A percentile compares a stretch with the other conserved stretches of the same genome.
phyloP scores from a whole-genome alignment of 1,284 basidiomycete species.

The Chondrostereum purpureum region DNA sequence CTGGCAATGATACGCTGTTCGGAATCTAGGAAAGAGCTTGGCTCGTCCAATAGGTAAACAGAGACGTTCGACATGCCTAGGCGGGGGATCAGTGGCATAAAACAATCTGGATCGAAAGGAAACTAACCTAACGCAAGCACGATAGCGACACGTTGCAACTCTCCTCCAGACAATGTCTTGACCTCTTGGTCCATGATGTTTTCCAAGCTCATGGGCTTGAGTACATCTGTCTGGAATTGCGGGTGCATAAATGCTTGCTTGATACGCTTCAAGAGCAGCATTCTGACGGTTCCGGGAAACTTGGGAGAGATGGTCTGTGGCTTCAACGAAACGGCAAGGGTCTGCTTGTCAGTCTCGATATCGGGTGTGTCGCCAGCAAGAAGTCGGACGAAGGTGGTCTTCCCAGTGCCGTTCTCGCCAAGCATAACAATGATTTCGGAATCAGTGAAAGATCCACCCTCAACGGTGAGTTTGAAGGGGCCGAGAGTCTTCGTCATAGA shows the following conservation, averaged over 20 bases:
- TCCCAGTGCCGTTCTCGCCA: slow-evolving; percentile 96
- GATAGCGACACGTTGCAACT: slow-evolving; percentile 93
- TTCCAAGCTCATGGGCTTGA: slow-evolving; percentile 94
- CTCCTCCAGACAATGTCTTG: slow-evolving; percentile 93
- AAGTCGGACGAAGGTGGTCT: slow-evolving; percentile 93
- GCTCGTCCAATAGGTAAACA: slow-evolving; percentile 87
- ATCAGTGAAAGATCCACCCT: slow-evolving; percentile 85
- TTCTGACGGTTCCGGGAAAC: slow-evolving; percentile 89
- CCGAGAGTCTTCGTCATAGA: slow-evolving; percentile 95
- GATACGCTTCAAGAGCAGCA: slow-evolving; percentile 90
- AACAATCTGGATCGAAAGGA: slow-evolving; percentile 1
- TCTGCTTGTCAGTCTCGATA: slow-evolving; percentile 72
- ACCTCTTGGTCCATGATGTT: slow-evolving; percentile 94
- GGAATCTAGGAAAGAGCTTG: slow-evolving; percentile 88
- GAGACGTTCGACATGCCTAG: slow-evolving; percentile 62
- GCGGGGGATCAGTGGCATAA: not conserved
- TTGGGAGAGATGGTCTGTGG: slow-evolving; percentile 95
- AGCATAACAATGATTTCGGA: slow-evolving; percentile 97
- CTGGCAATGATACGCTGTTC: slow-evolving; percentile 97
- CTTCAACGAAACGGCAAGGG: slow-evolving; percentile 84
- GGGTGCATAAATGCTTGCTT: slow-evolving; percentile 93
- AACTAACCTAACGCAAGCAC: slow-evolving; percentile 72
- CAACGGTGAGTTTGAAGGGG: slow-evolving; percentile 86
- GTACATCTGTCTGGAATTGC: slow-evolving; percentile 93
- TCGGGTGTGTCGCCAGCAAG: slow-evolving; percentile 89